Evolutionary conservation across 495 filamentous ascomycete genomes (phyloP).

Genomic region (Aeminium ludgeri): DNA sequence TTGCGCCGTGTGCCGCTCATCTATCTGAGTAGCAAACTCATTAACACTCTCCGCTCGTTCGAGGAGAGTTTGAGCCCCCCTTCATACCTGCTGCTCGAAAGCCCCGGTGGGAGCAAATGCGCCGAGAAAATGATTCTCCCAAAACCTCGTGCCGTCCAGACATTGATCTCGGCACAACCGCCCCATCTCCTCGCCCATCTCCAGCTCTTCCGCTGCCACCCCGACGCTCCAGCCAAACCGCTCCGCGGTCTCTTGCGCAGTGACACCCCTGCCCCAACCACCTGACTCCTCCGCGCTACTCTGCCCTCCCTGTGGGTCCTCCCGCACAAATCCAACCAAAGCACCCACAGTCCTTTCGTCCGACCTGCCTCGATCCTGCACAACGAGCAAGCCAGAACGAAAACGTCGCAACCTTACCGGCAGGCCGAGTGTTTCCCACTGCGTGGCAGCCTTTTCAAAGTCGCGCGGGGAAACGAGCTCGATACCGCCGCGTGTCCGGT

Average conservation of each 20-base stretch:
- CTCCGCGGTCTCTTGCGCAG: slow-evolving; percentile 76
- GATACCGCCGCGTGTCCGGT: slow-evolving; percentile 84
- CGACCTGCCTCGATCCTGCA: slow-evolving; percentile 72
- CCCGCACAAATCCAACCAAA: slow-evolving; percentile 58
- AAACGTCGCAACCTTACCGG: slow-evolving; percentile 78
- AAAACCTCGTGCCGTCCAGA: slow-evolving; percentile 27
- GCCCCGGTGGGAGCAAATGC: background rate
- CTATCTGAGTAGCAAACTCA: too few species aligned
- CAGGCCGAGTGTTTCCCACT: slow-evolving; percentile 79
- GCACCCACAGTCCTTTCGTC: slow-evolving; percentile 76
- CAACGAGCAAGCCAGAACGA: slow-evolving; percentile 80
- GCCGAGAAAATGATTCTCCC: slow-evolving; percentile 25
- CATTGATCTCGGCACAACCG: slow-evolving; percentile 27
- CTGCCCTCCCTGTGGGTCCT: slow-evolving; percentile 34
- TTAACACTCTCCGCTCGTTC: too few species aligned
- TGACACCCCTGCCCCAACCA: slow-evolving; percentile 53
- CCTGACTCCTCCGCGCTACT: background rate
- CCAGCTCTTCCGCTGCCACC: slow-evolving; percentile 87
- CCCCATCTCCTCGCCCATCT: slow-evolving; percentile 51
- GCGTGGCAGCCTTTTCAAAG: slow-evolving; percentile 69
- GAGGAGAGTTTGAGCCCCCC: too few species aligned
- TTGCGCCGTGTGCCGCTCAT: too few species aligned
- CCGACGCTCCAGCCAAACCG: slow-evolving; percentile 95
- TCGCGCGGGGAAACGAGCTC: slow-evolving; percentile 85
- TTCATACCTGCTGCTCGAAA: too few species aligned